These are phyloP conservation scores for Chalciporus sp. DNA, from an alignment of 1,284 basidiomycete species.

Conservation along the genomic window DNA sequence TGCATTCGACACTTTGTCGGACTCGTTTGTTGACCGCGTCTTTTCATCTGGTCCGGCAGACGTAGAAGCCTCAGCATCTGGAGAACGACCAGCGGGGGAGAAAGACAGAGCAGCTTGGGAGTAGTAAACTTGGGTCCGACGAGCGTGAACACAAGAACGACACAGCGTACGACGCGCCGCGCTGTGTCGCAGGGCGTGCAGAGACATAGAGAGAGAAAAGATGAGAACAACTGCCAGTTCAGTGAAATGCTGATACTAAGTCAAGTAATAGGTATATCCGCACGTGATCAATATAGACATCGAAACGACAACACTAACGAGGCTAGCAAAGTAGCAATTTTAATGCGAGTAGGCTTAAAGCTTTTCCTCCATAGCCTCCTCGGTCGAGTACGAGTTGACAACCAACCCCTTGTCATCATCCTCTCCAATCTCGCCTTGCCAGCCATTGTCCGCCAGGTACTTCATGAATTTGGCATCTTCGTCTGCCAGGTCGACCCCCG, in stretches of 20 bases:
- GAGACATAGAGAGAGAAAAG: conserved; percentile 32
- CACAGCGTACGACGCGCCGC: conserved; percentile 27
- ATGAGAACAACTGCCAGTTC: no score
- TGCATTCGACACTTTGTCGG: conserved; percentile 1
- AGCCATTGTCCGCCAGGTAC: conserved; percentile 65
- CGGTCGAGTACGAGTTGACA: conserved; percentile 9
- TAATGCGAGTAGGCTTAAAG: neutral
- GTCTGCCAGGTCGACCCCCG: conserved; percentile 65
- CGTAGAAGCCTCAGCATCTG: conserved; percentile 7
- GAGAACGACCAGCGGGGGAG: conserved; percentile 9
- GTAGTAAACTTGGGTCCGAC: conserved; percentile 29
- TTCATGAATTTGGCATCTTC: conserved; percentile 65
- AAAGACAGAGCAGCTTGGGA: conserved; percentile 28
- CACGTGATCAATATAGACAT: conserved; percentile 23
- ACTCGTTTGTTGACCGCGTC: conserved; percentile 7
- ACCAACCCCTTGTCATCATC: conserved; percentile 45
- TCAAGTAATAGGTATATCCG: neutral
- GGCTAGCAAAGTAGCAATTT: neutral
- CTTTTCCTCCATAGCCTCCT: conserved; percentile 16
- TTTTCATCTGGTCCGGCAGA: conserved; percentile 2
- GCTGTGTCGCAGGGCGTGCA: conserved; percentile 29
- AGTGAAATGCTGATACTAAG: no score
- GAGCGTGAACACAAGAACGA: conserved; percentile 19
- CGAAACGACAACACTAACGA: neutral
- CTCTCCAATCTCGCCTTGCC: conserved; percentile 67